phyloP scores from a whole-genome alignment of 2,329 filamentous ascomycete species.

The Penicillium hordei region DNA sequence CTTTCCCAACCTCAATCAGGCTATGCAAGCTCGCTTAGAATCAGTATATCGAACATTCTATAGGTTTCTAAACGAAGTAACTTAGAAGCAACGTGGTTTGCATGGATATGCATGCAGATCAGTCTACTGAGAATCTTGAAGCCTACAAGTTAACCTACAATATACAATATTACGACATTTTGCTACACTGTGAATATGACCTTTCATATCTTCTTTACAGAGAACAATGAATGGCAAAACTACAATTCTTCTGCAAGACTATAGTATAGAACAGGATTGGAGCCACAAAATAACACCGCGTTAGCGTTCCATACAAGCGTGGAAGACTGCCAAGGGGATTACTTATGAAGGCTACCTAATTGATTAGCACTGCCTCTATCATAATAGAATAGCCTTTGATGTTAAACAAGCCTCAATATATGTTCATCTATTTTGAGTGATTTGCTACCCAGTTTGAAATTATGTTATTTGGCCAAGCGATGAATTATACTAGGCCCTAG shows the following conservation, averaged over 20 bases:
- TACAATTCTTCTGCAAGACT: no score
- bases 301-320: not conserved
- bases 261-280: not conserved
- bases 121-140: not conserved
- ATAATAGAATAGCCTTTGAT: not conserved
- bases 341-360: not conserved
- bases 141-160: not conserved
- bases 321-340: not conserved
- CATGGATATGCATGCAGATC: not conserved
- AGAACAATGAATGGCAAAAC: not conserved
- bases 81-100: not conserved
- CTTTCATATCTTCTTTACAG: no score
- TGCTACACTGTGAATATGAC: not conserved
- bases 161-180: not conserved
- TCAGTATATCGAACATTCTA: not conserved
- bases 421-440: not conserved
- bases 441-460: not conserved
- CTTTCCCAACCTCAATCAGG: not conserved
- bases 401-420: not conserved
- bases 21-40: constrained; percentile 3
- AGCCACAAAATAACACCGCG: not conserved
- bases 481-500: not conserved
- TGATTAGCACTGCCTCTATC: not conserved
- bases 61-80: not conserved
- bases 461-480: not conserved